Evolutionary conservation across 2,329 filamentous ascomycete genomes (phyloP), one percentile per base, ranked within the genome.

Genomic region (Dactylellina haptotyla): DNA sequence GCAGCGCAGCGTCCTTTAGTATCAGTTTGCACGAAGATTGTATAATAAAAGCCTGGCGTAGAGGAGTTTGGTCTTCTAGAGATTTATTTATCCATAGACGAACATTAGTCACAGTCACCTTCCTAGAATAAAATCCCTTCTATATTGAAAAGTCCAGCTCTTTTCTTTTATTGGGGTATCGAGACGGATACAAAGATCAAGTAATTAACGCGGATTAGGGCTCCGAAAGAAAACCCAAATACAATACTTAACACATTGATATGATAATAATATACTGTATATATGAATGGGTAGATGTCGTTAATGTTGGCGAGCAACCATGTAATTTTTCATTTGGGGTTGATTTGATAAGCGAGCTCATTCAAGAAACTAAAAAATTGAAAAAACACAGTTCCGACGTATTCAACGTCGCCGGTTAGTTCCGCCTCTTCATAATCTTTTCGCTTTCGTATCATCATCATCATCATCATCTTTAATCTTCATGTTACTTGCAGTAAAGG

Each of bases 21-120:
- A 67, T 53, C 37, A 30, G 30, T 26, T 20, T 58, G 39, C 63
- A 59, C 39, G 26, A 48, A 45, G 46, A 26, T 25, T 67, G 63
- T 67, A 67, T 59, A 34, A 67, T 67, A 67, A 23, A 39, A 59
- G 25, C 18, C 14, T 16, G 63, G 63, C 63, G 63, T 59, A 51
- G 63, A 53, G 63, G 63, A 58, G 63, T 67, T 59, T 53, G 53
- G 63, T 18, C 20, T 50, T 28, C 34, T 57, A 39, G 30, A 20
- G 16, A 43, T 54, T 50, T 41, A 58, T 45, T 16, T 57, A 43
- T 41, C 28, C 28, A 53, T 30, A 10, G 30, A 23, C 25, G 37
- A 37, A 30, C 57, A 61, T 61, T 39, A 32, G 5, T 18, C 12
- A n/a, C 25, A 4, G 8, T 45, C 25, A n/a, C 12, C 18, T 14